Percentiles rank a stretch among this genome's conserved stretches.
Evolutionary conservation across 805 yeast species (phyloP).

Genomic region (Candida multigemmis): DNA sequence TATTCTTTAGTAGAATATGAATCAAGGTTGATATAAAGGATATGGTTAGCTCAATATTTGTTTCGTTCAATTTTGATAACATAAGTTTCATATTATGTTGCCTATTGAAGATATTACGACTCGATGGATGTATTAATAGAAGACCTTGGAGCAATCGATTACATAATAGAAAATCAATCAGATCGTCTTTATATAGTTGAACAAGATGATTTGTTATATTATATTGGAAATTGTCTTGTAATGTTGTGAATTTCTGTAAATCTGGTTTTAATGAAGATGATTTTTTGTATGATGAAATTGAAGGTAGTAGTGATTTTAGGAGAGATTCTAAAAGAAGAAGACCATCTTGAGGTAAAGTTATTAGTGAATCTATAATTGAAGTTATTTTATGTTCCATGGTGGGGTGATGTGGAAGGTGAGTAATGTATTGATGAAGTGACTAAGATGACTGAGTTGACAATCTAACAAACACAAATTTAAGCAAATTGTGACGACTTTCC

Average conservation of each 20-base stretch:
- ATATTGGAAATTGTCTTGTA: slow-evolving; percentile 46
- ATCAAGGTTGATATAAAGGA: slow-evolving; percentile 46
- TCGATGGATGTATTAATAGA: slow-evolving; percentile 47
- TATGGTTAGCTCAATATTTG: slow-evolving; percentile 10
- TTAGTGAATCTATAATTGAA: too few relatives aligned
- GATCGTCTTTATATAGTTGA: not conserved
- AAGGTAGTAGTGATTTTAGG: slow-evolving; percentile 6
- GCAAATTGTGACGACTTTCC: too few relatives aligned
- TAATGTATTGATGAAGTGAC: too few relatives aligned
- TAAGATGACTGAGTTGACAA: too few relatives aligned
- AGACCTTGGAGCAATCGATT: slow-evolving; percentile 48
- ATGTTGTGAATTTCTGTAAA: slow-evolving; percentile 19
- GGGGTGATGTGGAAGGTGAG: too few relatives aligned
- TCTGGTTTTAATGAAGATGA: slow-evolving; percentile 2
- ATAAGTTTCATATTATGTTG: slow-evolving; percentile 29
- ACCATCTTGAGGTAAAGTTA: too few relatives aligned
- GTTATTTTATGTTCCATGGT: too few relatives aligned
- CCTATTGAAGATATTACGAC: slow-evolving; percentile 40
- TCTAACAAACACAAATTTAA: too few relatives aligned
- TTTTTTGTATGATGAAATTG: slow-evolving; percentile 5
- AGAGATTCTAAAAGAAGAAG: slow-evolving; percentile 9
- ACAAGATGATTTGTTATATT: slow-evolving; percentile 33
- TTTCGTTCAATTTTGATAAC: slow-evolving; percentile 16
- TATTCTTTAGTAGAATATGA: slow-evolving; percentile 48
- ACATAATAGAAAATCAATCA: slow-evolving; percentile 7